Base-by-base conservation (phyloP, 306 rosid genomes). In the Alnus rubra region DNA sequence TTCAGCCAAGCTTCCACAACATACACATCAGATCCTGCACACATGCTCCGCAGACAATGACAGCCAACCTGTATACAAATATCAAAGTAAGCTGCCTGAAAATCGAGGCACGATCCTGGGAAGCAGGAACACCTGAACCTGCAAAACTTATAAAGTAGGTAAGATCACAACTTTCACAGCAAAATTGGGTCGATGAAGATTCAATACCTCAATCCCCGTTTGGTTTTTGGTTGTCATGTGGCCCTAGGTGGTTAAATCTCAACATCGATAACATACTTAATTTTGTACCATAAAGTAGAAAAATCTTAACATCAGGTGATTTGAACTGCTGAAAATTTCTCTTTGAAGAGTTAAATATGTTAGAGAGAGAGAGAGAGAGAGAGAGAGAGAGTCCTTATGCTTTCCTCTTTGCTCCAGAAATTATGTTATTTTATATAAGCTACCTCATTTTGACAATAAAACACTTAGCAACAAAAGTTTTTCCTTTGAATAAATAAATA, bases 51-150 rank as follows among this genome's bases (percentile, higher is more conserved):
- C 80, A 78, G 81, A 78, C 75, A 56, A 19, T 69, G 52, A 69
- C 81, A 75, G 76, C 87, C 55, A 81, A 83, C 89, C 84, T 83
- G 89, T 86, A 83, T 70, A 74, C 53, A 74, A 82, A 76, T 80
- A 81, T 65, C 76, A 74, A 31, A 30, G 79, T 80, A 69, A 77
- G 85, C 87, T 71, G 83, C 75, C 64, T 73, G 64, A 82, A 70
- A 65, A 76, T 71, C 10, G 58, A 79, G 62, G 69, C 77, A n/a
- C 28, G 50, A 79, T 79, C 82, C 65, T 49, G 69, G 82, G 68
- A 76, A 69, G 86, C 84, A 86, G 82, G 80, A 73, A 82, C 77
- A 68, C 77, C 81, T 76, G 69, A 76, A 81, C 74, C 86, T 69
- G 81, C 84, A 84, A 82, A 81, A 84, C 75, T 86, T 65, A 73